phyloP scores from a whole-genome alignment of 495 filamentous ascomycete genomes.

The Aspergillus funiculosus region DNA sequence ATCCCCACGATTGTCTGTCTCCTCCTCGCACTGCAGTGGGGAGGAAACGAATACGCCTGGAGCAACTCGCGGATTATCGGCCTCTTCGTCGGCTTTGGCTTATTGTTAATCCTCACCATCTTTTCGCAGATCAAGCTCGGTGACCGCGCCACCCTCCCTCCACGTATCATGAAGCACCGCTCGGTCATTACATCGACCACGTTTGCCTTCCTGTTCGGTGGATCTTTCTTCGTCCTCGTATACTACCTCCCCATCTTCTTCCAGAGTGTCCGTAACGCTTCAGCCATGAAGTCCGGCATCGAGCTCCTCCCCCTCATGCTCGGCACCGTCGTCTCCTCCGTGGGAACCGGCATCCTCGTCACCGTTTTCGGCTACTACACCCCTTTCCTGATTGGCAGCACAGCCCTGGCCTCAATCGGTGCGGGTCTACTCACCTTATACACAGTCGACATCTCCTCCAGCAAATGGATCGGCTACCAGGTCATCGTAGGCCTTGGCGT shows the following conservation, averaged over 20 bases:
- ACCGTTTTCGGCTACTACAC: conserved; percentile 62
- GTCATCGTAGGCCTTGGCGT: conserved; percentile 34
- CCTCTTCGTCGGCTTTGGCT: conserved; percentile 31
- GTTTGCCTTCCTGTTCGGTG: conserved; percentile 9
- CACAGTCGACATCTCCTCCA: conserved; percentile 30
- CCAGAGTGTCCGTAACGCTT: conserved; percentile 55
- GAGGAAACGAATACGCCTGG: conserved; percentile 36
- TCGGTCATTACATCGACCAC: neutral
- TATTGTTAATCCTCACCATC: conserved; percentile 12
- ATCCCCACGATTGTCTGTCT: conserved; percentile 36
- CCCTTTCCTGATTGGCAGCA: conserved; percentile 55
- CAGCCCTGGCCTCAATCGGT: conserved; percentile 53
- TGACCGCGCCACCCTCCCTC: conserved; percentile 13
- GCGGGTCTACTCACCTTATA: conserved; percentile 55
- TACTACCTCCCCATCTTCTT: conserved; percentile 45
- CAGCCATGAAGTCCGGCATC: conserved; percentile 58
- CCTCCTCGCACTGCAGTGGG: conserved; percentile 41
- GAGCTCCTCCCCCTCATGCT: conserved; percentile 35
- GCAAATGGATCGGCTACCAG: conserved; percentile 56
- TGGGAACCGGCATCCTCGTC: conserved; percentile 45
- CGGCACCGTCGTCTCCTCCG: conserved; percentile 29
- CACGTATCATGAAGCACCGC: conserved; percentile 19
- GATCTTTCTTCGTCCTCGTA: conserved; percentile 24
- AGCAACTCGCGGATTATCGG: conserved; percentile 29
- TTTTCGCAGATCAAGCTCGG: conserved; percentile 8